These are phyloP conservation scores for Fraxinus excelsior DNA, from an alignment of 257 asterid genomes.

Conservation along the genomic window DNA sequence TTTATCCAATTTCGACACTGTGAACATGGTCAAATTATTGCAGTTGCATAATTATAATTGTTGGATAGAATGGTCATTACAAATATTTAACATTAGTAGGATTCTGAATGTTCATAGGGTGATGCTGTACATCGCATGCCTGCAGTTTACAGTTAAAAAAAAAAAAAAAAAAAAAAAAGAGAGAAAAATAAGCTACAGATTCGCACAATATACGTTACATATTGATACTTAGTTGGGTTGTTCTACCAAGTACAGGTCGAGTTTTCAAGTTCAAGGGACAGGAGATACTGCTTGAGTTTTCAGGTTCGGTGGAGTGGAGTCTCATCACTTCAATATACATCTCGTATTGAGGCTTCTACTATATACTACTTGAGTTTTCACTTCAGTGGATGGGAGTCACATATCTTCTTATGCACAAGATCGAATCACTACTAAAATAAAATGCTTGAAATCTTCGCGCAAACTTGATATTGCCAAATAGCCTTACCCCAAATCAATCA, in stretches of 20 bases:
- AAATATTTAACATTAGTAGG: not conserved
- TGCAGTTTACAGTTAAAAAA: no score
- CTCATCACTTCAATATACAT: not conserved
- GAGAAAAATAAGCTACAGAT: no score
- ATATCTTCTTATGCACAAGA: not conserved
- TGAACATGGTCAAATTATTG: no score
- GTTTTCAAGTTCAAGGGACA: no score
- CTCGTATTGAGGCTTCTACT: not conserved
- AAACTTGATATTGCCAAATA: not conserved
- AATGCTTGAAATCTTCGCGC: not conserved
- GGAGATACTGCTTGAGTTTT: not conserved
- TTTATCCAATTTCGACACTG: no score
- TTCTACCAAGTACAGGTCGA: no score
- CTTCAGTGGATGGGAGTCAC: not conserved
- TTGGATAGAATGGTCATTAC: no score
- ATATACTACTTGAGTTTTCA: not conserved
- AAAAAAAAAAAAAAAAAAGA: no score
- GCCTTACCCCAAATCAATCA: constrained; percentile 29
- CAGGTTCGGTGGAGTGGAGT: not conserved
- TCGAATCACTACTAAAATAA: not conserved
- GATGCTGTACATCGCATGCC: not conserved
- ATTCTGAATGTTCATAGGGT: not conserved
- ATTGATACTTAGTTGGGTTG: no score
- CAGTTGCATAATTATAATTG: no score
- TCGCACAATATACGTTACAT: no score